Conservation (phyloP, 225 moss, liverwort and hornwort species). For the Marchantia polymorpha region DNA sequence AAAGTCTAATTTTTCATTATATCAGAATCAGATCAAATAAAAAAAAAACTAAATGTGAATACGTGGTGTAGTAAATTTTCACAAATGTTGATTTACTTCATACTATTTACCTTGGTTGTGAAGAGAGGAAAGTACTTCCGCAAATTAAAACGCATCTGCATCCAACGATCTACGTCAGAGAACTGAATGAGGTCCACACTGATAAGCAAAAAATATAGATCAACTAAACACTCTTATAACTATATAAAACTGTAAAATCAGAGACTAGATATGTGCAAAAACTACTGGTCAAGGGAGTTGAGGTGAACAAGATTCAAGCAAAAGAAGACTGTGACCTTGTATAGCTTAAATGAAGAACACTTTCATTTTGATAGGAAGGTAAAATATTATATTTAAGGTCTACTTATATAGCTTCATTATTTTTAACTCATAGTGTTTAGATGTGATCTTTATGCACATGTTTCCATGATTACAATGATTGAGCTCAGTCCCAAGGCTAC, state of each 20-base stretch:
- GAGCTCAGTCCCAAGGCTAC: no score
- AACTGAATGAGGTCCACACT: neutral
- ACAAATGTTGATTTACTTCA: neutral
- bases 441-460: no score
- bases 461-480: no score
- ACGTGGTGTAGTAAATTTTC: neutral
- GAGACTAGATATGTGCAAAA: no score
- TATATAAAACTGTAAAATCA: no score
- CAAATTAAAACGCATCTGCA: slow-evolving; percentile 90
- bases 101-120: slow-evolving; percentile 68
- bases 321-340: no score
- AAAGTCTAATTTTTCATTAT: neutral
- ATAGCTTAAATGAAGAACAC: neutral
- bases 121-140: slow-evolving; percentile 85
- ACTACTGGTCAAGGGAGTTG: no score
- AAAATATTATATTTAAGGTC: no score
- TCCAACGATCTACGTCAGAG: neutral
- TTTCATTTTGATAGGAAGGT: neutral
- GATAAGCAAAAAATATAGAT: neutral
- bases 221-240: neutral
- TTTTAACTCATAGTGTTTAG: no score
- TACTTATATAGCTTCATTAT: no score
- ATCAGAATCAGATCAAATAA: neutral
- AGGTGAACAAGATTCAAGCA: no score
- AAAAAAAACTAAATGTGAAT: neutral